Base-by-base conservation (phyloP, 2,329 filamentous ascomycete species). In the Fusarium begoniae region DNA sequence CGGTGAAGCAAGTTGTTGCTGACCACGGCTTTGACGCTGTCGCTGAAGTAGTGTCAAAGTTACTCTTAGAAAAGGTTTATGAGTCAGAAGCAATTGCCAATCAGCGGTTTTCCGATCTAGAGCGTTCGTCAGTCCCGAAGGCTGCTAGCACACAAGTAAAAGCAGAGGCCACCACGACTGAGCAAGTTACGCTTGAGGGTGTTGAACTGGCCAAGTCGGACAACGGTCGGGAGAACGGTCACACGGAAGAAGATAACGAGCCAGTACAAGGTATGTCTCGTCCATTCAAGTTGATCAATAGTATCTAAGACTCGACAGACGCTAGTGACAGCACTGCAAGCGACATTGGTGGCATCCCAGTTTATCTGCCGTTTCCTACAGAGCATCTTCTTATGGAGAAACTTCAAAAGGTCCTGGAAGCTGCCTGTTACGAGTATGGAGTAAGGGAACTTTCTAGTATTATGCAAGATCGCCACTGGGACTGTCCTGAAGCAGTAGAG, bases 311-410 rank as follows among this genome's bases (percentile, higher is more conserved):
- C 24, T 26, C 4, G 24, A 26, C 24, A 14, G 20, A 5, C 5
- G 11, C 15, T 13, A 18, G 3, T 0, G 15, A n/a, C 1, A 4
- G 15, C 5, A 3, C 5, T 2, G 15, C 15, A 3, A 5, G 5
- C 1, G 14, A 32, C 8, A 13, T 9, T n/a, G 15, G 8, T 50
- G 47, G 22, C 14, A n/a, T 9, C 11, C 3, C 11, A 14, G 22
- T 51, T 6, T 2, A 51, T 13, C 28, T 51, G 1, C 48, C 48
- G 2, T 51, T 51, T 10, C 48, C 28, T 24, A 18, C 22, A 1
- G 22, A 51, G 28, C 28, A 51, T 20, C 3, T 51, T 0, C 48
- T 51, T 4, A 32, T 51, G 22, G 22, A 51, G 48, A 51, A 32
- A 1, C 22, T 51, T 0, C 28, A 51, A 20, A 51, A 24, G 1